A percentile compares a stretch with the other conserved stretches of the same genome.
Conservation (phyloP, 495 filamentous ascomycete genomes). For the Xylaria venustula region DNA sequence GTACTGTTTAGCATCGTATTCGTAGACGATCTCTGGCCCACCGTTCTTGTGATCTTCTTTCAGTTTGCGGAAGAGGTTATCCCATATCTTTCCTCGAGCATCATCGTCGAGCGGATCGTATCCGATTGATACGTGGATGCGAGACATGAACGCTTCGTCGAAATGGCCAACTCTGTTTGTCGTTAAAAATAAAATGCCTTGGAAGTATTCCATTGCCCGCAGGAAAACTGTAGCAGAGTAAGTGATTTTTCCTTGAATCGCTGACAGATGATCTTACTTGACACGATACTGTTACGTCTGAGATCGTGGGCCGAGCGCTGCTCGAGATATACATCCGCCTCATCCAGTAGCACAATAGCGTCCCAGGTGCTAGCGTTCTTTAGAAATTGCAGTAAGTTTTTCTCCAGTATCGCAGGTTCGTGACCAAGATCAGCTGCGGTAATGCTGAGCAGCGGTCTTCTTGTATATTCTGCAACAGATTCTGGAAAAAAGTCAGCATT, state of each 20-base stretch:
- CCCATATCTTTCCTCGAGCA: conserved; percentile 1
- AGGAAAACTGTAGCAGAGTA: conserved; percentile 38
- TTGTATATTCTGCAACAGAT: too few relatives aligned
- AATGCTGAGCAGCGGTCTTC: too few relatives aligned
- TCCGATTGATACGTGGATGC: conserved; percentile 49
- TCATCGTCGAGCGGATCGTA: conserved; percentile 30
- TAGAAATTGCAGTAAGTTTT: too few relatives aligned
- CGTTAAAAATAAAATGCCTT: conserved; percentile 57
- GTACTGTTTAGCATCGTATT: too few relatives aligned
- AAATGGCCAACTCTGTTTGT: conserved; percentile 55
- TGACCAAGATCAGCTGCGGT: too few relatives aligned
- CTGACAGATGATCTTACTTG: conserved; percentile 13
- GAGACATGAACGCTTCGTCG: conserved; percentile 54
- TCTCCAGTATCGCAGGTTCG: too few relatives aligned
- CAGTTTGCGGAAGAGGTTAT: conserved; percentile 10
- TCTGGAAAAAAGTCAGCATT: too few relatives aligned
- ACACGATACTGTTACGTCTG: conserved; percentile 26
- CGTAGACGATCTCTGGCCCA: too few relatives aligned
- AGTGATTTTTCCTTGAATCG: not conserved
- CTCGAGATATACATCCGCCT: conserved; percentile 39
- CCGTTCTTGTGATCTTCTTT: too few relatives aligned
- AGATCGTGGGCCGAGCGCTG: conserved; percentile 22
- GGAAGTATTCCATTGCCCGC: conserved; percentile 57
- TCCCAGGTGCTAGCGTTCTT: too few relatives aligned
- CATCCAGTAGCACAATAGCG: conserved; percentile 31